Percentiles rank a stretch among this genome's conserved stretches.
Evolutionary conservation across 176 grass and related monocot species (phyloP).

Genomic region (Tuctoria greenei): DNA sequence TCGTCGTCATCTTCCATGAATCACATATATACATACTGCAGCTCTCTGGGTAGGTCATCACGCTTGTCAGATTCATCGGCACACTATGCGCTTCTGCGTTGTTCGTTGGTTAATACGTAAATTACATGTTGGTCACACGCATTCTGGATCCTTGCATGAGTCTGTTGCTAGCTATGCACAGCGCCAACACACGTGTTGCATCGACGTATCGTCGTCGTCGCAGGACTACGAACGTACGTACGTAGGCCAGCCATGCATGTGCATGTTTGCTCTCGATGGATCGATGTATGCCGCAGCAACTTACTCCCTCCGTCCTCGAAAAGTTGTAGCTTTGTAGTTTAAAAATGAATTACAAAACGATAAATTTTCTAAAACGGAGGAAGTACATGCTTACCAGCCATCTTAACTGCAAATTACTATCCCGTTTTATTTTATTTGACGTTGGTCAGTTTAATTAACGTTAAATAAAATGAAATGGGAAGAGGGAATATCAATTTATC

Average conservation of each 20-base stretch:
- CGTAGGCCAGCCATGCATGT: conserved; percentile 5
- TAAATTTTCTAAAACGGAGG: too few species aligned
- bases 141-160: background rate
- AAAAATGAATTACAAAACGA: too few species aligned
- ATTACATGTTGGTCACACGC: conserved; percentile 19
- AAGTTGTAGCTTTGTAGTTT: too few species aligned
- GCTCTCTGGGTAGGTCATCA: background rate
- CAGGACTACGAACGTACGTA: background rate
- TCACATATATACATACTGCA: too few species aligned
- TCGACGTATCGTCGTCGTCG: background rate
- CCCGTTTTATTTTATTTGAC: too few species aligned
- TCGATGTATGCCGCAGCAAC: too few species aligned
- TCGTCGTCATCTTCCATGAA: too few species aligned
- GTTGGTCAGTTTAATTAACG: too few species aligned
- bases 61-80: background rate
- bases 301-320: too few species aligned
- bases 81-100: background rate
- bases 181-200: background rate
- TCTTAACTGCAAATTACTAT: background rate
- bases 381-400: background rate
- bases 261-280: background rate
- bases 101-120: conserved; percentile 19
- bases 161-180: background rate
- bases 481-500: too few species aligned
- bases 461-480: too few species aligned